Evolutionary conservation across 164 flowering plant species (phyloP).

Genomic region (Berberis vulgaris): DNA sequence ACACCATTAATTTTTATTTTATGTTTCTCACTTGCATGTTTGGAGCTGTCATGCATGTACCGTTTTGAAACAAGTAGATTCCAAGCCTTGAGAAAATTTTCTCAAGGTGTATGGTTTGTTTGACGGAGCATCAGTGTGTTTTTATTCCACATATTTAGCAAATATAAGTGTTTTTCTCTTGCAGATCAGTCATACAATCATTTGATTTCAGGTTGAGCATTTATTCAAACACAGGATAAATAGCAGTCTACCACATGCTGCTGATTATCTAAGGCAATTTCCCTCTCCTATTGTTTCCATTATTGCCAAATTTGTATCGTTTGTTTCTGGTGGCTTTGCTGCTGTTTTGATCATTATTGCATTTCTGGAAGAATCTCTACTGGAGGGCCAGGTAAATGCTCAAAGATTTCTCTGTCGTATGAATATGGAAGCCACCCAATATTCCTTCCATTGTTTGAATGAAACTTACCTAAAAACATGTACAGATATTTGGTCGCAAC

Average conservation of each 20-base stretch:
- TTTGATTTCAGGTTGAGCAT: slow-evolving; percentile 75
- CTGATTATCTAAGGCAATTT: slow-evolving; percentile 83
- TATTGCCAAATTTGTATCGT: slow-evolving; percentile 83
- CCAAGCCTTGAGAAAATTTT: too few species aligned
- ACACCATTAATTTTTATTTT: too few species aligned
- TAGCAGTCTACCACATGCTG: slow-evolving; percentile 74
- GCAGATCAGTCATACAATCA: too few species aligned
- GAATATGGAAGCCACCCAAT: too few species aligned
- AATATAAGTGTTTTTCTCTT: too few species aligned
- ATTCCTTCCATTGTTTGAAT: not conserved
- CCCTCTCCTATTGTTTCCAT: slow-evolving; percentile 85
- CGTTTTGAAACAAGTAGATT: too few species aligned
- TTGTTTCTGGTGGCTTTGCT: slow-evolving; percentile 95
- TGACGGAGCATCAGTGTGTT: too few species aligned
- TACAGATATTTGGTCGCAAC: slow-evolving; percentile 95
- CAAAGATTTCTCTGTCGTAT: too few species aligned
- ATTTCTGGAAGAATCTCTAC: slow-evolving; percentile 88
- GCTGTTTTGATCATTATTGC: slow-evolving; percentile 93
- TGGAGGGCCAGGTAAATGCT: slow-evolving; percentile 89
- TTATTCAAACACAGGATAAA: slow-evolving; percentile 84
- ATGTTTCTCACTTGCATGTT: too few species aligned
- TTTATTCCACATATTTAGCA: too few species aligned
- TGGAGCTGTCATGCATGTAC: too few species aligned
- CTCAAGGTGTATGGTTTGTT: too few species aligned
- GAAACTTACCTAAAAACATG: not conserved